phyloP scores from a whole-genome alignment of 352 stramenopile species.

The Phytophthora tentaculata region DNA sequence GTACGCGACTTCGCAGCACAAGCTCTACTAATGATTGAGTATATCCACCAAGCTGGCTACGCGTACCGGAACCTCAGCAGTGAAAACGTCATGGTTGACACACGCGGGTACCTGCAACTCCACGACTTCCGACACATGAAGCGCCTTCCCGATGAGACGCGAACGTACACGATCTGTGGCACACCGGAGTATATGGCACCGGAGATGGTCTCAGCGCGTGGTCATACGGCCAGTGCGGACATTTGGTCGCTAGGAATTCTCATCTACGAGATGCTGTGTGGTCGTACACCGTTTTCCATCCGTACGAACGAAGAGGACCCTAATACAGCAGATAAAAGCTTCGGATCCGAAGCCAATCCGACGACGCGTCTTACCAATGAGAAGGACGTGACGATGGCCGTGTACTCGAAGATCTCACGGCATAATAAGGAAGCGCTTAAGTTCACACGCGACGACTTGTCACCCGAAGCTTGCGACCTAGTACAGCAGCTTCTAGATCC shows the following conservation, averaged over 20 bases:
- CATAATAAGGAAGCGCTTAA: conserved; percentile 69
- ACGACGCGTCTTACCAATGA: conserved; percentile 51
- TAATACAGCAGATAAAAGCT: conserved; percentile 51
- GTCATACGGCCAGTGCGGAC: conserved; percentile 80
- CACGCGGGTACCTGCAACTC: conserved; percentile 81
- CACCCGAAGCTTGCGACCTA: conserved; percentile 58
- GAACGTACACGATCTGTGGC: conserved; percentile 89
- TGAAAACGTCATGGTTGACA: conserved; percentile 86
- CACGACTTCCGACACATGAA: conserved; percentile 90
- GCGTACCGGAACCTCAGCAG: conserved; percentile 87
- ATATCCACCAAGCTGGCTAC: conserved; percentile 80
- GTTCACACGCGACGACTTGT: conserved; percentile 64
- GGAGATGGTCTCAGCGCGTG: conserved; percentile 87
- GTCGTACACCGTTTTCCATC: conserved; percentile 80
- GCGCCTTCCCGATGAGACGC: conserved; percentile 78
- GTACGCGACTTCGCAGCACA: conserved; percentile 71
- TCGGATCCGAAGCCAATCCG: conserved; percentile 38
- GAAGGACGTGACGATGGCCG: conserved; percentile 84
- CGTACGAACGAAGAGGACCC: conserved; percentile 16
- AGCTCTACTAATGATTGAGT: conserved; percentile 84
- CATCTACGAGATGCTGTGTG: conserved; percentile 88
- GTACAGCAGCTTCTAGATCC: conserved; percentile 76
- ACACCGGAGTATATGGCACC: conserved; percentile 91
- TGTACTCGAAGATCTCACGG: conserved; percentile 88
- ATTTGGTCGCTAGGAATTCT: conserved; percentile 89